Conservation (phyloP, 169 alveolate species). For the Plasmodium adleri region DNA sequence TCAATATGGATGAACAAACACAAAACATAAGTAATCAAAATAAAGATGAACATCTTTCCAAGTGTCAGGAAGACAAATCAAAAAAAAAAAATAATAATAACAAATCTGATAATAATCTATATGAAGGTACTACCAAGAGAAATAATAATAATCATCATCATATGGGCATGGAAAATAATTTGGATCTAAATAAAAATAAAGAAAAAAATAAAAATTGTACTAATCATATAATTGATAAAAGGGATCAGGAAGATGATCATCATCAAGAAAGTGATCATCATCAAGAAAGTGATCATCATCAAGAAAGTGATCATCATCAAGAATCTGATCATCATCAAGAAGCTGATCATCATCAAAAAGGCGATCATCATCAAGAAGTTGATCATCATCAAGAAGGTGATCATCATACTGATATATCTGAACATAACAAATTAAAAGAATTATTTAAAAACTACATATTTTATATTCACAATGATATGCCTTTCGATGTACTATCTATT, state of each 20-base stretch:
- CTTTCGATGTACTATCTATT: constrained; percentile 31
- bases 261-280: not conserved
- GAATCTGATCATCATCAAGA: not conserved
- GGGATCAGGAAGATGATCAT: not conserved
- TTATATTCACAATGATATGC: constrained; percentile 65
- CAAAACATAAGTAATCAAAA: no score
- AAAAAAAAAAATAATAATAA: not conserved
- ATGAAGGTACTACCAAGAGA: not conserved
- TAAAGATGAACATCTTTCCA: not conserved
- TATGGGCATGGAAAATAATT: no score
- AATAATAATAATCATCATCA: no score
- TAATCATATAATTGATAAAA: not conserved
- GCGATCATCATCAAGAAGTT: no score
- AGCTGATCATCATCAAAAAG: not conserved
- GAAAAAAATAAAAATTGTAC: no score
- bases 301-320: not conserved
- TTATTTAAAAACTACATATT: constrained; percentile 41
- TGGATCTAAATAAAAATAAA: no score
- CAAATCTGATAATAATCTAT: not conserved
- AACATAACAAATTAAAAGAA: constrained; percentile 15
- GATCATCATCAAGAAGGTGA: not conserved
- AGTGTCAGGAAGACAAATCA: not conserved
- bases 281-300: not conserved
- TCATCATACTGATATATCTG: constrained; percentile 5
- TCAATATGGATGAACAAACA: not conserved